These are phyloP conservation scores for Amanita muscaria DNA, from an alignment of 768 basidiomycete species.

Conservation along the genomic window DNA sequence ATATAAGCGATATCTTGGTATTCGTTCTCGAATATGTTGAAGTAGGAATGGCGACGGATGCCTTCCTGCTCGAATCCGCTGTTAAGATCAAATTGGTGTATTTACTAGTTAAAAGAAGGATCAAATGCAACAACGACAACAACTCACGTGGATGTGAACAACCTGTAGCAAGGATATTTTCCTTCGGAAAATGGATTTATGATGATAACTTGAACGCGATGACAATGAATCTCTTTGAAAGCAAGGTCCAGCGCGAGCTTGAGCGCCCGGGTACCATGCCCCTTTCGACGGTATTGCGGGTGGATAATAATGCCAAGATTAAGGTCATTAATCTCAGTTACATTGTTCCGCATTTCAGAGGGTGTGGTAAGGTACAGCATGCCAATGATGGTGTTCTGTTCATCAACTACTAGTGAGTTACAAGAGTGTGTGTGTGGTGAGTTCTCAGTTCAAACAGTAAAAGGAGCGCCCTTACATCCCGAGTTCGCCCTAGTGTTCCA, in stretches of 20 bases:
- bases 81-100: neutral
- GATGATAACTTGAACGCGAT: constrained; percentile 49
- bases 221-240: constrained; percentile 35
- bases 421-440: neutral
- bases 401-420: neutral
- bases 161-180: constrained; percentile 4
- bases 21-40: constrained; percentile 30
- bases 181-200: constrained; percentile 21
- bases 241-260: constrained; percentile 36
- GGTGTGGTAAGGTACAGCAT: constrained; percentile 31
- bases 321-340: constrained; percentile 30
- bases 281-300: constrained; percentile 26
- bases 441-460: neutral
- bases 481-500: neutral
- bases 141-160: constrained; percentile 18
- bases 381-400: constrained; percentile 27
- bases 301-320: constrained; percentile 48
- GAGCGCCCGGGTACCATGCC: constrained; percentile 40
- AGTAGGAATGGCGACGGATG: constrained; percentile 46
- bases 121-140: no score
- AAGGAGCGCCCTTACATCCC: neutral
- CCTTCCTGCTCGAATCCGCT: constrained; percentile 62
- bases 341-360: constrained; percentile 15
- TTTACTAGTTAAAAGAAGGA: neutral
- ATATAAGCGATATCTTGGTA: constrained; percentile 58